Evolutionary conservation across 306 rosid genomes (phyloP), one percentile per base, ranked within the genome.

Genomic region (Casuarina glauca): DNA sequence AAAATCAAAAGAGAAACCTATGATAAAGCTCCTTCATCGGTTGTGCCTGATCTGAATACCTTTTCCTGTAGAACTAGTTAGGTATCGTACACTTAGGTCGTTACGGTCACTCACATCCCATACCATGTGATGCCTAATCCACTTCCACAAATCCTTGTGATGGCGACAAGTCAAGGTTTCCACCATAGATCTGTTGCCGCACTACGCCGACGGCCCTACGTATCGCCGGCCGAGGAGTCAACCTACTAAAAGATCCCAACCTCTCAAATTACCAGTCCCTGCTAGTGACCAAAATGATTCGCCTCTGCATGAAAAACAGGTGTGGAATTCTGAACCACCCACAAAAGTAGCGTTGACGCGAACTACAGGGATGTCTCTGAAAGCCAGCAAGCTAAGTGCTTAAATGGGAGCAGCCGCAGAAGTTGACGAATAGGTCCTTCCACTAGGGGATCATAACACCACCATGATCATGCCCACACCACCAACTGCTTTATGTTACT

Each of bases 361-460:
- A 26, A 55, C 8, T 55, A 17, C 19, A 55, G 9, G 32, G 32
- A 26, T 26, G 32, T 1, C 32, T 63, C 36, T 63, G 69, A 9
- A 38, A 38, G 15, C 69, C 13, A 12, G 7, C 5, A 61, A 78
- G 46, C 32, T 12, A 26, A 67, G 2, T n/a, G 2, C 1, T 10
- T 36, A 20, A 57, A 7, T 19, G 38, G 50, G 49, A 42, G 62
- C 57, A 70, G 38, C 76, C 76, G 42, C 19, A 46, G 48, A 69
- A 77, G 12, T 77, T 77, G 81, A 57, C 62, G 62, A 46, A 73
- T 61, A 77, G 77, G 52, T 17, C 81, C 81, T 13, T 11, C 72
- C 15, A 19, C 7, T 15, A 19, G 16, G 26, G 17, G 39, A 55
- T 71, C 77, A 69, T 44, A 35, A 61, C 10, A 36, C 44, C 17